Evolutionary conservation across 169 alveolate genomes (phyloP).

Genomic region (Eimeria necatrix): DNA sequence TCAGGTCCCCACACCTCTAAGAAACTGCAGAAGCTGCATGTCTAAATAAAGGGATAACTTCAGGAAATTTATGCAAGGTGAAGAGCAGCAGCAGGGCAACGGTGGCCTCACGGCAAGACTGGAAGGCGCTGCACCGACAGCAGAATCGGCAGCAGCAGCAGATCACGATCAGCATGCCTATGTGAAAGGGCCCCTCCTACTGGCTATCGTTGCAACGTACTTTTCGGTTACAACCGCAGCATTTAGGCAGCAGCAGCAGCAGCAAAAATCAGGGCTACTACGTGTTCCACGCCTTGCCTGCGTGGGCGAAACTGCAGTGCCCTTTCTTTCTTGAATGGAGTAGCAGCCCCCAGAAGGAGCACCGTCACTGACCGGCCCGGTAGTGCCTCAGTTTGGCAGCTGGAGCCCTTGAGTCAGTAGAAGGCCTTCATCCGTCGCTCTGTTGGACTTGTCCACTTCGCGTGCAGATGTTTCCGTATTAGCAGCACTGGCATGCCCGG

Average conservation of each 20-base stretch:
- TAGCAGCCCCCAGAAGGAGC: background rate
- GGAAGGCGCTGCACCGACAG: background rate
- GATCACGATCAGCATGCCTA: background rate
- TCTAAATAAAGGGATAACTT: background rate
- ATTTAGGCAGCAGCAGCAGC: background rate
- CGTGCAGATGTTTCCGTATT: background rate
- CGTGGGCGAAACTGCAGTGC: background rate
- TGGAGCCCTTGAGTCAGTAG: background rate
- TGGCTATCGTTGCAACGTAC: background rate
- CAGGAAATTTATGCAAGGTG: background rate
- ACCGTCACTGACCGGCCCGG: background rate
- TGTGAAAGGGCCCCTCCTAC: background rate
- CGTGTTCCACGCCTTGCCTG: background rate
- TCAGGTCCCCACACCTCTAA: conserved; percentile 42
- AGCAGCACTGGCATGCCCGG: background rate
- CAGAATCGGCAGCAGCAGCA: conserved; percentile 19
- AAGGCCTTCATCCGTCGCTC: background rate
- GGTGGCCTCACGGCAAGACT: background rate
- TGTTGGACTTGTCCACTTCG: background rate
- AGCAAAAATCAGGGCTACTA: background rate
- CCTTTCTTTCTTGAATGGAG: background rate
- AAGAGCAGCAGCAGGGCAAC: background rate
- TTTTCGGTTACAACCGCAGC: background rate
- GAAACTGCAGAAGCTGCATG: background rate
- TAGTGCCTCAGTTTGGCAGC: background rate